phyloP scores from a whole-genome alignment of 2,329 filamentous ascomycete species.

The Phaeosphaeria sp. region DNA sequence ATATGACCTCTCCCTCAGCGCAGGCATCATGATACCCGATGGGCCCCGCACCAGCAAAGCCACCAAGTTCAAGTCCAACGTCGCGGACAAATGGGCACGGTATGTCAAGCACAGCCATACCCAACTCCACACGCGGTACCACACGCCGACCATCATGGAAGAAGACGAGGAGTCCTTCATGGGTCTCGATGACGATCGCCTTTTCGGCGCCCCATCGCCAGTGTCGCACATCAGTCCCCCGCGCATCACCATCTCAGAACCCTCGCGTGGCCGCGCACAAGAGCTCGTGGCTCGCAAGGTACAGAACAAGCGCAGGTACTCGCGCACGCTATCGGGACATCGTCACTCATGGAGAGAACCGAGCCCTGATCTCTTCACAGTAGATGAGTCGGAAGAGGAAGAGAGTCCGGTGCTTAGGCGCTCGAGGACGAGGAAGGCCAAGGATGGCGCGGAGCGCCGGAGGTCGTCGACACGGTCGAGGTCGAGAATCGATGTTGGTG shows the following conservation, averaged over 20 bases:
- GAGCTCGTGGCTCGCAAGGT: constrained; percentile 42
- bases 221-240: constrained; percentile 38
- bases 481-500: constrained; percentile 33
- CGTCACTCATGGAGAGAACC: constrained; percentile 52
- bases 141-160: constrained; percentile 31
- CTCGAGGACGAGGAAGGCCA: constrained; percentile 39
- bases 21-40: constrained; percentile 46
- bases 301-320: constrained; percentile 38
- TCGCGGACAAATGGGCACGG: constrained; percentile 50
- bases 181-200: constrained; percentile 44
- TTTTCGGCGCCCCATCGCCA: constrained; percentile 38
- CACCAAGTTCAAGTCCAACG: constrained; percentile 47
- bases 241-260: constrained; percentile 37
- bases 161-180: constrained; percentile 48
- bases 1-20: constrained; percentile 47
- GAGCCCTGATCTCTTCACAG: constrained; percentile 50
- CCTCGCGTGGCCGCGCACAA: constrained; percentile 45
- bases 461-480: constrained; percentile 40
- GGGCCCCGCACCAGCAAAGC: constrained; percentile 38
- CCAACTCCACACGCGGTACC: constrained; percentile 42
- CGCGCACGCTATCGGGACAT: constrained; percentile 47
- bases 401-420: constrained; percentile 32
- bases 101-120: constrained; percentile 47
- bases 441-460: constrained; percentile 44
- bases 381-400: constrained; percentile 50